phyloP scores from a whole-genome alignment of 768 basidiomycete genomes.

The Plicaturopsis crispa region DNA sequence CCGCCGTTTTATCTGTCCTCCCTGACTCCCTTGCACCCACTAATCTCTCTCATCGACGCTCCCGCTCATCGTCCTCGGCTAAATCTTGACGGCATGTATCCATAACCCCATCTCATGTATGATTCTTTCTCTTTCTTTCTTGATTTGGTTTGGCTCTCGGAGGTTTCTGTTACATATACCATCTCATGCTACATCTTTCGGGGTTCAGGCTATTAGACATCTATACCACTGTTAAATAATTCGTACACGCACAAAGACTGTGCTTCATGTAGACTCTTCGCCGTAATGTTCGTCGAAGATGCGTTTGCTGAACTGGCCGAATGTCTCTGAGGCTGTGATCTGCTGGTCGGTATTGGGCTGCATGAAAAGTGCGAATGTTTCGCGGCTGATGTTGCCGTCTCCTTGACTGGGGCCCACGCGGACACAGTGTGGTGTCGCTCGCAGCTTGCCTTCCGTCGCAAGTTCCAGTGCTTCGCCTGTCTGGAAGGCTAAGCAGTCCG shows the following conservation, averaged over 20 bases:
- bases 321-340: conserved; percentile 66
- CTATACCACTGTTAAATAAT: conserved; percentile 5
- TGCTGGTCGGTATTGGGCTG: conserved; percentile 79
- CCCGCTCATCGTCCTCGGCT: conserved; percentile 24
- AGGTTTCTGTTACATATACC: neutral
- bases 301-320: conserved; percentile 84
- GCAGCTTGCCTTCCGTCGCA: conserved; percentile 71
- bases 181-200: neutral
- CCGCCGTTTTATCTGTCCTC: conserved; percentile 54
- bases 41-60: conserved; percentile 31
- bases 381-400: conserved; percentile 54
- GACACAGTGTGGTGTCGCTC: conserved; percentile 94
- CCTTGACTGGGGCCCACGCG: conserved; percentile 50
- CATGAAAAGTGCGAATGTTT: conserved; percentile 89
- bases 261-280: conserved; percentile 34
- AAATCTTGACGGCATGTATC: conserved; percentile 17
- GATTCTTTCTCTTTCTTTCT: conserved; percentile 7
- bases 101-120: conserved; percentile 5
- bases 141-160: neutral
- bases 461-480: conserved; percentile 94
- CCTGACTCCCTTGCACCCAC: conserved; percentile 43
- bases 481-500: conserved; percentile 86
- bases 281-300: conserved; percentile 61
- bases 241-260: conserved; percentile 16
- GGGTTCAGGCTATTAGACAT: conserved; percentile 1